Evolutionary conservation across 495 filamentous ascomycete genomes (phyloP), one percentile per base, ranked within the genome.

Genomic region (Tuber microsphaerosporum): DNA sequence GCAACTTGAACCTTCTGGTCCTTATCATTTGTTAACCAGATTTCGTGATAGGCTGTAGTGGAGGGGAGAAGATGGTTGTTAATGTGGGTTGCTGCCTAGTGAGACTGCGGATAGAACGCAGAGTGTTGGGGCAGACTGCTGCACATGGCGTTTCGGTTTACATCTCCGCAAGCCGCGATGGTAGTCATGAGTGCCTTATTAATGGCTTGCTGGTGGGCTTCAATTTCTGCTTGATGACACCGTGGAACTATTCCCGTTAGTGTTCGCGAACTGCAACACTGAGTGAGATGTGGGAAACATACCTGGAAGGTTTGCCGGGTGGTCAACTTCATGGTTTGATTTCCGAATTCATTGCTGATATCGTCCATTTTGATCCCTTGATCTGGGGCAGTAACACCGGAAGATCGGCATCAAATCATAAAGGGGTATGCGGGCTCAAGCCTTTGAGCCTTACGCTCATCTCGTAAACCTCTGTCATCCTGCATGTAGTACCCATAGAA

Each of bases 401-500:
- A 92, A 37, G 94, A 88, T 83, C 95, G 88, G 85, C 95, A 98
- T 82, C 95, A 91, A 80, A 99, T 98, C 95, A 99, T 99, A 90
- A 99, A 99, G 70, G 91, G 90, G 86, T 98, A 99, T 14, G 95
- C 94, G 26, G 95, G 95, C 86, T 99, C 95, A 44, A 99, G 87
- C 74, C 95, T 96, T 84, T 97, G 93, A 1, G 94, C 93, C 86
- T 99, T 99, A 76, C 95, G 92, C 88, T 97, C 94, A 77, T 98
- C 96, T 70, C 95, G 91, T 74, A 99, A 84, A 87, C 98, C 95
- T 75, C 95, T 92, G 83, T 99, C 96, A 82, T 99, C 95, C 81
- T 99, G 95, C 94, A 98, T 97, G 84, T 99, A 99, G 0, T 95
- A 98, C 78, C 95, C 95, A 85, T 99, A 96, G 88, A 99, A 99